phyloP scores from a whole-genome alignment of 306 rosid species.

The Dalbergia cultrata region DNA sequence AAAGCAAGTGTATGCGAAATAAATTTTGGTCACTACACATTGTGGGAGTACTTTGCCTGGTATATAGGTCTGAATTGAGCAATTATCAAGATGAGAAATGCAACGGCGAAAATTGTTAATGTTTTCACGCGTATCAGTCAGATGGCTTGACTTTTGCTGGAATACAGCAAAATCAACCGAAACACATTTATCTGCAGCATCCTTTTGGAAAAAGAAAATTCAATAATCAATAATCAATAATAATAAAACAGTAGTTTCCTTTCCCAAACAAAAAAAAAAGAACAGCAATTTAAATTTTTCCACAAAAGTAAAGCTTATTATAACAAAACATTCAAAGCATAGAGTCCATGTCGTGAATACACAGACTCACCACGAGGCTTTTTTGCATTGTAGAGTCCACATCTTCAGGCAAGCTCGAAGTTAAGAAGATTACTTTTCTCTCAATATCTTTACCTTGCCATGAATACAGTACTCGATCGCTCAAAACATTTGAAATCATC shows the following conservation, averaged over 20 bases:
- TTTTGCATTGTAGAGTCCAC: slow-evolving; percentile 62
- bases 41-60: slow-evolving; percentile 57
- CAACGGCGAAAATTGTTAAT: slow-evolving; percentile 58
- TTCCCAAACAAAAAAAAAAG: too few species aligned
- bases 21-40: slow-evolving; percentile 32
- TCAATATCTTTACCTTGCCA: slow-evolving; percentile 80
- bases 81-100: slow-evolving; percentile 74
- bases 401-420: slow-evolving; percentile 65
- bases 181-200: slow-evolving; percentile 74
- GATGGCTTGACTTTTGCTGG: slow-evolving; percentile 73
- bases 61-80: slow-evolving; percentile 70
- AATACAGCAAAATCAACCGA: slow-evolving; percentile 75
- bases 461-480: slow-evolving; percentile 71
- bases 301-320: slow-evolving; percentile 22
- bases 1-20: slow-evolving; percentile 22
- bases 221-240: not conserved
- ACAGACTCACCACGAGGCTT: slow-evolving; percentile 62
- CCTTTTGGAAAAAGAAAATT: slow-evolving; percentile 49
- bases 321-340: slow-evolving; percentile 9
- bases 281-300: not conserved
- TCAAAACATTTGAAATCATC: slow-evolving; percentile 68
- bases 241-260: not conserved
- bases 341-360: slow-evolving; percentile 14
- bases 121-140: slow-evolving; percentile 57
- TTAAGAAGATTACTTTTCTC: slow-evolving; percentile 70